Evolutionary conservation across 345 rosid genomes (phyloP).

Genomic region (Microthlaspi erraticum): DNA sequence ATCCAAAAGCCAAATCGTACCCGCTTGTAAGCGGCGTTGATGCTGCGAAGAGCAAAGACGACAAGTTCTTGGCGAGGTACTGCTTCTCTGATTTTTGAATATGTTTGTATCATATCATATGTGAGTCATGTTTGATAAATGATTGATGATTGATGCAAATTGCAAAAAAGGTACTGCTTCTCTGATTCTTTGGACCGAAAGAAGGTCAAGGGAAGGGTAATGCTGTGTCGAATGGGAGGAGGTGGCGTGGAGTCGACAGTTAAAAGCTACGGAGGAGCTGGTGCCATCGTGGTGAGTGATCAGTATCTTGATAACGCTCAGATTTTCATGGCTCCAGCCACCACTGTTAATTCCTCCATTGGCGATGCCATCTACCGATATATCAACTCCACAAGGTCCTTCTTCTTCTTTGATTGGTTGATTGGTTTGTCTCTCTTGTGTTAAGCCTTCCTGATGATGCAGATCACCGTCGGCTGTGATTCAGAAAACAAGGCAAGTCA

Average conservation of each 20-base stretch:
- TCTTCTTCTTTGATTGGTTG: too few species aligned
- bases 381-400: conserved; percentile 70
- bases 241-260: conserved; percentile 70
- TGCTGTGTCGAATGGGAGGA: conserved; percentile 54
- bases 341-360: conserved; percentile 61
- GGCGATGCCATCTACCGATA: conserved; percentile 56
- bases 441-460: too few species aligned
- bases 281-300: conserved; percentile 55
- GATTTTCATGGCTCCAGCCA: conserved; percentile 79
- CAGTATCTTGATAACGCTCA: conserved; percentile 71
- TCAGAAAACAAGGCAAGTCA: conserved; percentile 58
- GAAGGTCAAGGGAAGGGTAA: conserved; percentile 78
- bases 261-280: conserved; percentile 68
- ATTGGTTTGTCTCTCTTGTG: conserved; percentile 12
- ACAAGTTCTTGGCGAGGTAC: conserved; percentile 56
- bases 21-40: conserved; percentile 80
- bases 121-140: not conserved
- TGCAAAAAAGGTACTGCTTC: conserved; percentile 55
- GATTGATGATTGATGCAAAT: not conserved
- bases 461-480: conserved; percentile 81
- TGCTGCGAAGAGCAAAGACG: conserved; percentile 50
- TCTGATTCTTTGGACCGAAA: conserved; percentile 60
- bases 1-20: conserved; percentile 58
- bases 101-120: too few species aligned
- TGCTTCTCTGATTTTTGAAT: not conserved